Conservation (phyloP, 2,329 filamentous ascomycete genomes). For the Acrocalymma vagum region DNA sequence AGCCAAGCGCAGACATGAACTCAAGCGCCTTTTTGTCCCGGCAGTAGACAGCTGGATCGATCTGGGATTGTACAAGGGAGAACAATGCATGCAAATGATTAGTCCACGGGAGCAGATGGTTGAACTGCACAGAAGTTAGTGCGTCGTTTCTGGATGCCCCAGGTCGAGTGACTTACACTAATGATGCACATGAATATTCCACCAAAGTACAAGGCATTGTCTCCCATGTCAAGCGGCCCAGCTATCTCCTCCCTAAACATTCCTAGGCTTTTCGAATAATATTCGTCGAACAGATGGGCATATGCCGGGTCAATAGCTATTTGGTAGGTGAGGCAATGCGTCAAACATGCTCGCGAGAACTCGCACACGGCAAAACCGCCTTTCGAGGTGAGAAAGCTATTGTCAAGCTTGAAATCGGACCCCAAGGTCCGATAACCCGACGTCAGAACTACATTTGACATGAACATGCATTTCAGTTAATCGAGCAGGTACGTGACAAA, state of each 20-base stretch:
- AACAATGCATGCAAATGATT: conserved; percentile 9
- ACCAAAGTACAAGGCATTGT: conserved; percentile 5
- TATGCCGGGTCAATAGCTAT: conserved; percentile 1
- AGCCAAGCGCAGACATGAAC: conserved; percentile 6
- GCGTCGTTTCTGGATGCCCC: no score
- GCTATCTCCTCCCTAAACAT: conserved; percentile 6
- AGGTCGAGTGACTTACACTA: conserved; percentile 1
- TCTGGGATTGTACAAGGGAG: background rate
- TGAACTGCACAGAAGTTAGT: conserved; percentile 4
- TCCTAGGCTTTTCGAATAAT: conserved; percentile 2
- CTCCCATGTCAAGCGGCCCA: background rate
- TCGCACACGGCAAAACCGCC: conserved; percentile 8
- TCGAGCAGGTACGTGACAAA: background rate
- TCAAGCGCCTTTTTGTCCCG: background rate
- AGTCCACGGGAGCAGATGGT: conserved; percentile 5
- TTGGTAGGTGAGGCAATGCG: conserved; percentile 2
- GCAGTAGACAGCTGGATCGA: background rate
- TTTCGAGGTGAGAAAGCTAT: conserved; percentile 3
- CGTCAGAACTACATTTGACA: conserved; percentile 1
- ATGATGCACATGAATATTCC: conserved; percentile 12
- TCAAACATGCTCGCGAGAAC: conserved; percentile 1
- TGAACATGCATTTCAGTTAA: background rate
- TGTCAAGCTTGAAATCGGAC: background rate
- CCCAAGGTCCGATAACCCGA: conserved; percentile 1
- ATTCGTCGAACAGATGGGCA: conserved; percentile 5